These are phyloP conservation scores for Dalbergia cultrata DNA, from an alignment of 306 rosid species.

Conservation along the genomic window DNA sequence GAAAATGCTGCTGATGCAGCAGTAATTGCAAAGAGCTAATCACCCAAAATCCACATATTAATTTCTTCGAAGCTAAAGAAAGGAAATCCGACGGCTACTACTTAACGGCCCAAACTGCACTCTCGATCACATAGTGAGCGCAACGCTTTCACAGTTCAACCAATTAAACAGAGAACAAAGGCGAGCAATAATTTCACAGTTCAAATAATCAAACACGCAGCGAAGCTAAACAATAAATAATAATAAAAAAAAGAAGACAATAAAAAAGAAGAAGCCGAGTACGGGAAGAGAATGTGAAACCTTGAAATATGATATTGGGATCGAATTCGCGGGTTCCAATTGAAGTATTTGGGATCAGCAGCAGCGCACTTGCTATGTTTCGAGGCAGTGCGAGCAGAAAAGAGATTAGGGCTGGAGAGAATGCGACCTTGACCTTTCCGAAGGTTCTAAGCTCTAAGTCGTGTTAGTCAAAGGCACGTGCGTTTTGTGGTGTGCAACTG, in stretches of 20 bases:
- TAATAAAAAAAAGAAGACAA: slow-evolving; percentile 38
- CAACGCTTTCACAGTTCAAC: slow-evolving; percentile 31
- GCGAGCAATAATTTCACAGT: not conserved
- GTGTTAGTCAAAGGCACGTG: slow-evolving; percentile 69
- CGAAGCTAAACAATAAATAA: not conserved
- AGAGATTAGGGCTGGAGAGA: slow-evolving; percentile 57
- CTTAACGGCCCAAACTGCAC: slow-evolving; percentile 14
- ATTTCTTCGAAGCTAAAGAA: slow-evolving; percentile 2
- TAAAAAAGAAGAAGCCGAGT: slow-evolving; percentile 12
- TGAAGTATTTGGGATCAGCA: slow-evolving; percentile 40
- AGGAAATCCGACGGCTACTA: slow-evolving; percentile 1
- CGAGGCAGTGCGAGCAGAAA: slow-evolving; percentile 5
- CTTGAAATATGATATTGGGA: slow-evolving; percentile 42
- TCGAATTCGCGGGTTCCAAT: slow-evolving; percentile 22
- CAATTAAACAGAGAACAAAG: slow-evolving; percentile 14
- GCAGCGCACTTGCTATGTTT: too few species aligned
- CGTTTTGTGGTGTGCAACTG: slow-evolving; percentile 9
- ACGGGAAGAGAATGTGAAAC: slow-evolving; percentile 39
- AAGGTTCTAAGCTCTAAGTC: slow-evolving; percentile 57
- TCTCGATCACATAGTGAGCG: slow-evolving; percentile 34
- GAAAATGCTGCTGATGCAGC: too few species aligned
- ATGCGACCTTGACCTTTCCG: slow-evolving; percentile 45
- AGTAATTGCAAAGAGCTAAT: not conserved
- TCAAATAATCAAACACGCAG: slow-evolving; percentile 27
- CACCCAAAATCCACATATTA: not conserved